Base-by-base conservation (phyloP, 208 protist species). In the Trypanosoma avium region DNA sequence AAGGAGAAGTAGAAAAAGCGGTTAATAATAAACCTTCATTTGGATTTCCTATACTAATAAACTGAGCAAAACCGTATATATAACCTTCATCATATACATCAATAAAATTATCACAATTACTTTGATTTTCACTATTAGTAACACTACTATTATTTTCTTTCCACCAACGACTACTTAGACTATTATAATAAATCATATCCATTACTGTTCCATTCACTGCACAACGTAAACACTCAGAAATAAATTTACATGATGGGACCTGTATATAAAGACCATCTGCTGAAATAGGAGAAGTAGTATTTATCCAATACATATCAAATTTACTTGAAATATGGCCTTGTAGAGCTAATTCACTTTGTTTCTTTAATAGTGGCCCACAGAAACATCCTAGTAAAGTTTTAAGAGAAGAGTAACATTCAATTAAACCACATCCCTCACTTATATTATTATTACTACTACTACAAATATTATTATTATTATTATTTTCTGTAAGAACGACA, bases 251-350 rank as follows among this genome's bases (percentile, higher is more conserved):
- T 9, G 79, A 81, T 4, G 87, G 84, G 17, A 90, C 69, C 27
- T 84, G 67, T 10, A 93, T 6, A 71, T 76, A 93, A 46, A 87
- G 61, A n/a, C 86, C 86, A 26, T 88, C 80, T 27, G 70, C 75
- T 1, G 79, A 64, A 10, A 88, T 55, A 10, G 67, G 29, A 70
- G 73, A 45, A 45, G 46, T 69, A n/a, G 12, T 13, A 24, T 24
- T 36, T n/a, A 29, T 43, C 22, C 10, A 53, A 52, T 52, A 17
- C 30, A 43, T 17, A 68, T 81, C 42, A 67, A 56, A 58, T 77
- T 75, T 63, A 67, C 55, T 56, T 64, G 36, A 36, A 52, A 47
- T 43, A 53, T n/a, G 8, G 47, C n/a, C 2, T 38, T 73, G 15
- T 55, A 53, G 21, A 47, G 47, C 27, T 45, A 61, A 15, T 49